A percentile compares a stretch with the other conserved stretches of the same genome.
phyloP scores from a whole-genome alignment of 805 yeast species.

The Suhomyces tanzawaensis region DNA sequence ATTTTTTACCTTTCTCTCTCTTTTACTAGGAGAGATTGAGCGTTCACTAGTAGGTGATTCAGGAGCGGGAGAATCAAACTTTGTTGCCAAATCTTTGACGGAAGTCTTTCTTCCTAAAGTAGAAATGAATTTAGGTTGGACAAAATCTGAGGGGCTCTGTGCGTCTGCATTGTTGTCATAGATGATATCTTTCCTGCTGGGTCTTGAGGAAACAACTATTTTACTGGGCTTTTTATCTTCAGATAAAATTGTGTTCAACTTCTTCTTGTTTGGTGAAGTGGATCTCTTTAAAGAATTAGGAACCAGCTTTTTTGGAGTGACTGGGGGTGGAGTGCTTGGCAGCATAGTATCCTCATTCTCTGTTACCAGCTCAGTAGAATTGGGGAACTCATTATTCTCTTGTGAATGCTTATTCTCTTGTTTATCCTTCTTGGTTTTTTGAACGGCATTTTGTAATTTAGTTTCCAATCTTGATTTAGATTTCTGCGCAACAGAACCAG shows the following conservation, averaged over 20 bases:
- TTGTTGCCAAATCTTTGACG: constrained; percentile 31
- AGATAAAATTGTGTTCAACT: constrained; percentile 18
- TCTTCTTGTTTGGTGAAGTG: constrained; percentile 39
- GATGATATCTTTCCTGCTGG: constrained; percentile 26
- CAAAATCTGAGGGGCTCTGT: constrained; percentile 18
- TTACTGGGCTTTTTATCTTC: constrained; percentile 9
- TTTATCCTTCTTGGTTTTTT: constrained; percentile 12
- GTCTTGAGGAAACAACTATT: constrained; percentile 24
- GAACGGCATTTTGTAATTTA: constrained; percentile 26
- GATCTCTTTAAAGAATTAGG: constrained; percentile 31
- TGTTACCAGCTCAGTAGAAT: not conserved
- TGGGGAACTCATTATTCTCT: not conserved
- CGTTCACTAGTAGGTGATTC: constrained; percentile 12
- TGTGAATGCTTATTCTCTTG: not conserved
- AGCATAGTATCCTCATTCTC: not conserved
- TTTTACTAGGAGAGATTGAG: constrained; percentile 15
- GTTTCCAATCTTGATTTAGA: constrained; percentile 29
- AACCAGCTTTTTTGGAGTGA: constrained; percentile 13
- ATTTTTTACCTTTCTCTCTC: constrained; percentile 2
- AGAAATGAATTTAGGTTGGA: constrained; percentile 29
- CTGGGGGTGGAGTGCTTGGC: constrained; percentile 11
- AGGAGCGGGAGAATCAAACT: constrained; percentile 21
- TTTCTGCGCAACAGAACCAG: constrained; percentile 12
- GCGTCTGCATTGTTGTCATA: constrained; percentile 10
- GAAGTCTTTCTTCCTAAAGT: constrained; percentile 29